Evolutionary conservation across 352 stramenopile genomes (phyloP), one percentile per base, ranked within the genome.

Genomic region (Phytopythium oedochilum): DNA sequence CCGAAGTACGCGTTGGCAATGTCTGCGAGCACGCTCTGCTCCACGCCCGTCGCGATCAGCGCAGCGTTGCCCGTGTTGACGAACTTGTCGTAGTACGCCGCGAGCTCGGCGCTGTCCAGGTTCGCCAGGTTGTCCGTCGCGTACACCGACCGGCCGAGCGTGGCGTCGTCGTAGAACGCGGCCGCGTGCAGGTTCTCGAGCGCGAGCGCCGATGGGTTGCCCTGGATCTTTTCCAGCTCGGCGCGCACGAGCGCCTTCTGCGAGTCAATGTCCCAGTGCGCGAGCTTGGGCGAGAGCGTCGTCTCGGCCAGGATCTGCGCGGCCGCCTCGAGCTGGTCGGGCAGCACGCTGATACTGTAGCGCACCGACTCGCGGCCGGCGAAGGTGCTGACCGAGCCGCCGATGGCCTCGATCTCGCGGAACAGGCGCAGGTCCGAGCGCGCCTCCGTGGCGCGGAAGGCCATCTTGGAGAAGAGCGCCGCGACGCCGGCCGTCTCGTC

Each of bases 381-480:
- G 26, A 64, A 55, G 53, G 83, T 82, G 61, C 68, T 57, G 44
- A 92, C 66, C 22, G 80, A 70, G 32, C 84, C 84, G 48, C 84
- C 84, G 40, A 94, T 82, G 34, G 82, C 68, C 63, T 94, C 84
- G 61, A 94, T 84, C 60, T 89, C 84, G 55, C 84, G 82, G 73
- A 73, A 94, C 36, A 94, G 66, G 40, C 77, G 76, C 63, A 94
- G 68, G 62, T 94, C 84, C 55, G 84, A 92, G 61, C 82, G 84
- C 51, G 28, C 61, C 28, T 78, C 57, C 12, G 84, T 94, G 25
- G 82, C 68, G 43, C 82, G 84, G 79, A 94, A 94, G 32, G 84
- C 82, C 78, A 92, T 83, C 70, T 92, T 89, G 57, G 78, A 66
- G 44, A 87, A 87, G 43, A 94, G 71, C 70, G 91, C 77, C 68